Base-by-base conservation (phyloP, 108 stramenopile genomes). In the Nitzschia palea region DNA sequence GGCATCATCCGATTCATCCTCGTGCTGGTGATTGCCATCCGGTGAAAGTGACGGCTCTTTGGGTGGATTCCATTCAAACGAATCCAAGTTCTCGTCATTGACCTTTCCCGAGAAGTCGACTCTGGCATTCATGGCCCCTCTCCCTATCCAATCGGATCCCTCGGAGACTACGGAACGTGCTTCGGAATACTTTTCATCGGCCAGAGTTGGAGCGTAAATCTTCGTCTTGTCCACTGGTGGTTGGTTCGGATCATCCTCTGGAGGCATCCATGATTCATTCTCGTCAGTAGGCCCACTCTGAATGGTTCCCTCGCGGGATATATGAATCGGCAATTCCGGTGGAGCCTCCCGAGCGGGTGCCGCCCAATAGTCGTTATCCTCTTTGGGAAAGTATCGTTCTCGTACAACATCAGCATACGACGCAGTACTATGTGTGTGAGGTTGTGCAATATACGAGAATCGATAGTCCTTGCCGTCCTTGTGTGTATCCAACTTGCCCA, bases 391-490 rank as follows among this genome's bases (percentile, higher is more conserved):
- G 36, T 60, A 60, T 32, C 59, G 35, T 25, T 60, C 59, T 60
- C 59, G 27, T 12, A 60, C 37, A 14, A 60, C 40, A 22, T 60
- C 59, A 3, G 59, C 59, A 23, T 60, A 60, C 1, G 59, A 40
- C 22, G 59, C 18, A 25, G 59, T 60, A 25, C 40, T 40, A 34
- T 60, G 59, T 10, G 59, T 60, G 40, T 60, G 59, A 12, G 40
- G 59, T n/a, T 31, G 32, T 22, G 59, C 59, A 42, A 60, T 60
- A 34, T 60, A 60, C 5, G 59, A 60, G 23, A 60, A 60, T 40
- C 59, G 36, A 60, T 60, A 60, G 31, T 60, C 59, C 40, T 60
- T 60, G 59, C 59, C 59, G 18, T 60, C 59, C 23, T 60, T 37
- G 25, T 25, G 36, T 26, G 18, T 12, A 8, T 43, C 40, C 37